phyloP scores from a whole-genome alignment of 2,329 filamentous ascomycete genomes.

The Eutypa lata region DNA sequence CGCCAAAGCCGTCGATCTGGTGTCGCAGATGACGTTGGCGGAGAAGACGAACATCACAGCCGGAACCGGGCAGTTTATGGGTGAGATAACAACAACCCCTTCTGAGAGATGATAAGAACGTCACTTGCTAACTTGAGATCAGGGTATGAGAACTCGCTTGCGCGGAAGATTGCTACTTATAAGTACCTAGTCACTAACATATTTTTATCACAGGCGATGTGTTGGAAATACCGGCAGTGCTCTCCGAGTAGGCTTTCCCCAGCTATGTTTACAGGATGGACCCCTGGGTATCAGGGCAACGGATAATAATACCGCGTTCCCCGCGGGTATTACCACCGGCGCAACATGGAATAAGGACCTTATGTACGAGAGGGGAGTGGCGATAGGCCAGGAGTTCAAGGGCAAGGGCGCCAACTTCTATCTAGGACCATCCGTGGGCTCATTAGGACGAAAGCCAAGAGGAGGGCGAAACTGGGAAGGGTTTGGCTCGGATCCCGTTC shows the following conservation, averaged over 20 bases:
- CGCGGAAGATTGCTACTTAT: background rate
- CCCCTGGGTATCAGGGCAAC: slow-evolving; percentile 70
- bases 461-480: slow-evolving; percentile 76
- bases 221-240: slow-evolving; percentile 76
- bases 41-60: slow-evolving; percentile 78
- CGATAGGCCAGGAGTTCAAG: slow-evolving; percentile 67
- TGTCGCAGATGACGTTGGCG: slow-evolving; percentile 73
- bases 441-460: slow-evolving; percentile 68
- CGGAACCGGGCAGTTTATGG: slow-evolving; percentile 71
- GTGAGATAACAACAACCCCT: slow-evolving; percentile 28
- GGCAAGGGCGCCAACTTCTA: slow-evolving; percentile 72
- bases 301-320: slow-evolving; percentile 74
- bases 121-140: slow-evolving; percentile 7
- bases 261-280: slow-evolving; percentile 69
- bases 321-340: slow-evolving; percentile 72
- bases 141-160: slow-evolving; percentile 13
- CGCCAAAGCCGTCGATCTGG: slow-evolving; percentile 63
- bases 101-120: slow-evolving; percentile 1
- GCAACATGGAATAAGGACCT: slow-evolving; percentile 73
- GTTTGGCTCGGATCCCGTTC: slow-evolving; percentile 66
- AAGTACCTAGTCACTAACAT: slow-evolving; percentile 2
- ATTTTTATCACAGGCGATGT: slow-evolving; percentile 49
- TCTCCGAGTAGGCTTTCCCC: slow-evolving; percentile 66
- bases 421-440: slow-evolving; percentile 68
- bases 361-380: slow-evolving; percentile 65